phyloP scores from a whole-genome alignment of 2,329 filamentous ascomycete species.

The Calonectria naviculata region DNA sequence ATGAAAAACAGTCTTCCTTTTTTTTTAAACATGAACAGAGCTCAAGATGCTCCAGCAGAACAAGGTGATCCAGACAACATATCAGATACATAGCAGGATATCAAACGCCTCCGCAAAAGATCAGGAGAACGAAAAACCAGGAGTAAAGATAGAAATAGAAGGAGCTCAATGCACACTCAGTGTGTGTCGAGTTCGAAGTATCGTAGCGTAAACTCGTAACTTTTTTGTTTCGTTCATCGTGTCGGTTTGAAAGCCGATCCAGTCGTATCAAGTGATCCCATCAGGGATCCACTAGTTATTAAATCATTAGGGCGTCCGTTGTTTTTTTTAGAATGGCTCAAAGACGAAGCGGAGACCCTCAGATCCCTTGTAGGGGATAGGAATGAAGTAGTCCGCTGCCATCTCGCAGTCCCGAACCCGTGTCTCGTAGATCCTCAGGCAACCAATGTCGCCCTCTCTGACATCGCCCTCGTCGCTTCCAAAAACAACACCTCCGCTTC shows the following conservation, averaged over 20 bases:
- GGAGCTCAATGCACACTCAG: not conserved
- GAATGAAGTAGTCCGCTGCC: conserved; percentile 52
- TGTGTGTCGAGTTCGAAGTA: conserved; percentile 1
- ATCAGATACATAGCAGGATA: not conserved
- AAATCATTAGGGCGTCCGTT: conserved; percentile 13
- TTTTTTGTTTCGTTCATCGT: conserved; percentile 12
- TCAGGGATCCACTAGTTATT: conserved; percentile 21
- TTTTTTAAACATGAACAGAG: conserved; percentile 9
- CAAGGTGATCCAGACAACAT: conserved; percentile 1
- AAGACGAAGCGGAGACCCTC: conserved; percentile 49
- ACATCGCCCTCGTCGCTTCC: conserved; percentile 45
- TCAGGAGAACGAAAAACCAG: conserved; percentile 1
- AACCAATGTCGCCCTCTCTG: conserved; percentile 46
- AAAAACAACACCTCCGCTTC: conserved; percentile 45
- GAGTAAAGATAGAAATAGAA: conserved; percentile 3
- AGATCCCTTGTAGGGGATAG: conserved; percentile 51
- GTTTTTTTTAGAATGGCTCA: conserved; percentile 37
- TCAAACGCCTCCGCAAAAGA: not conserved
- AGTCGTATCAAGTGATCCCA: conserved; percentile 24
- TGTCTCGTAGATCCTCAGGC: conserved; percentile 49
- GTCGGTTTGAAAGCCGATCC: conserved; percentile 10
- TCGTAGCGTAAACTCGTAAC: conserved; percentile 17
- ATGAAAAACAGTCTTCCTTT: not conserved
- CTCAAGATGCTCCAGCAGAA: conserved; percentile 3
- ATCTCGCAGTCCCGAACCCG: conserved; percentile 48